Evolutionary conservation across 805 yeast species (phyloP).

Genomic region (Saccharomyces jurei): DNA sequence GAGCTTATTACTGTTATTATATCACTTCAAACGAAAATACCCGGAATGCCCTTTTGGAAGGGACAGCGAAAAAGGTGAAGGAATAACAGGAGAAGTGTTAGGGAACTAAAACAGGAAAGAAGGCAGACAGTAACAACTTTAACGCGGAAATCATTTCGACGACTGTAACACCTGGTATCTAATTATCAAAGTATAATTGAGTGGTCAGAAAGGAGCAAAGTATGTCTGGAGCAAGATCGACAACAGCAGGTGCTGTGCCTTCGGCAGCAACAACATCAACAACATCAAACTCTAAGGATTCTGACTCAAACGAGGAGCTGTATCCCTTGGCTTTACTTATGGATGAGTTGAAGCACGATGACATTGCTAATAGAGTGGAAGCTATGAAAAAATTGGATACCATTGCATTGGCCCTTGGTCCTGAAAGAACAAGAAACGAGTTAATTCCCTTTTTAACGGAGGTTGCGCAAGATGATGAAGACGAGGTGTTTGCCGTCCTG

Average conservation of each 20-base stretch:
- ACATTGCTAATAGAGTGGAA: constrained; percentile 82
- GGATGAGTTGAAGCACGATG: constrained; percentile 97
- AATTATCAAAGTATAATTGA: neutral
- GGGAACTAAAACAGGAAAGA: neutral
- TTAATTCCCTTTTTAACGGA: constrained; percentile 79
- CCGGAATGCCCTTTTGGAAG: neutral
- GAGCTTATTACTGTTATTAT: neutral
- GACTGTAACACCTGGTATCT: constrained; percentile 82
- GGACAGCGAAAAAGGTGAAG: neutral
- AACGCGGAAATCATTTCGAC: neutral
- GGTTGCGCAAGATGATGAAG: constrained; percentile 94
- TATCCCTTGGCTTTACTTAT: constrained; percentile 92
- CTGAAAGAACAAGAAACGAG: constrained; percentile 83
- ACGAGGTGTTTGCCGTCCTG: constrained; percentile 89
- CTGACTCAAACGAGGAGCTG: constrained; percentile 37
- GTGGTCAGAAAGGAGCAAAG: neutral
- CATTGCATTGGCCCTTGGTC: constrained; percentile 90
- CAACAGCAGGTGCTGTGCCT: neutral
- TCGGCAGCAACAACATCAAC: neutral
- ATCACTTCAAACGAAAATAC: neutral
- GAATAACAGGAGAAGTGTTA: neutral
- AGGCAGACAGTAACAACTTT: neutral
- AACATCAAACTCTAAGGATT: neutral
- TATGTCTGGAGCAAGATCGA: neutral
- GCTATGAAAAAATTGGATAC: constrained; percentile 94